phyloP scores from a whole-genome alignment of 495 filamentous ascomycete genomes.

The Tetracladium marchalianum region DNA sequence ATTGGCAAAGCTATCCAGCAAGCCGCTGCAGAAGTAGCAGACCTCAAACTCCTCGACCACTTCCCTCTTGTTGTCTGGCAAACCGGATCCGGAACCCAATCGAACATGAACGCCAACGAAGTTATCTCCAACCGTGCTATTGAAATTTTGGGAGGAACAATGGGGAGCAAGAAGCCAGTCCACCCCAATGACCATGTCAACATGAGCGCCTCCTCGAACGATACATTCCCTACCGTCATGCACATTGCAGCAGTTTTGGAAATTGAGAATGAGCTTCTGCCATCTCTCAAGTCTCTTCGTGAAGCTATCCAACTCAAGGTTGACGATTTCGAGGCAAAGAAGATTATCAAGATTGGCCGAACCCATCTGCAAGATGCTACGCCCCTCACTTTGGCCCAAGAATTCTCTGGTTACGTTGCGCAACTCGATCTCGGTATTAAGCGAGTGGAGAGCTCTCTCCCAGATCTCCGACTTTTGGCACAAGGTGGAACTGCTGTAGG shows the following conservation, averaged over 20 bases:
- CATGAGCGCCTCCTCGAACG: constrained; percentile 97
- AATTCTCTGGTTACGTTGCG: constrained; percentile 95
- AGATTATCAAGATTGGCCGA: constrained; percentile 97
- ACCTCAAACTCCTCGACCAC: constrained; percentile 90
- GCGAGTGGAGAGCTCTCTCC: constrained; percentile 73
- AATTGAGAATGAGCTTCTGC: constrained; percentile 76
- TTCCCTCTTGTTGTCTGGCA: constrained; percentile 98
- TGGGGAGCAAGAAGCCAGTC: constrained; percentile 94
- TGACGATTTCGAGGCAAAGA: constrained; percentile 69
- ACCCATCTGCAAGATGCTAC: constrained; percentile 98
- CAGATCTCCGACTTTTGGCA: constrained; percentile 71
- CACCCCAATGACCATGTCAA: constrained; percentile 99
- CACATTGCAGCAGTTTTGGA: constrained; percentile 96
- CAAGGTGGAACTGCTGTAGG: constrained; percentile 97
- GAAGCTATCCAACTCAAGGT: constrained; percentile 80
- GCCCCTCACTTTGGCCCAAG: constrained; percentile 89
- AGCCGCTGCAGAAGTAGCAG: constrained; percentile 87
- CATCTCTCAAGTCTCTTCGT: constrained; percentile 69
- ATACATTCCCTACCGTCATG: constrained; percentile 99
- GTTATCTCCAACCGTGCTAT: constrained; percentile 99
- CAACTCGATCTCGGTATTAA: constrained; percentile 86
- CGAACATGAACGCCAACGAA: constrained; percentile 99
- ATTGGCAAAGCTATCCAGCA: constrained; percentile 89
- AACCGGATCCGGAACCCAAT: constrained; percentile 96
- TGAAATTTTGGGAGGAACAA: constrained; percentile 88